Evolutionary conservation across 306 rosid species (phyloP).

Genomic region (Canavalia gladiata): DNA sequence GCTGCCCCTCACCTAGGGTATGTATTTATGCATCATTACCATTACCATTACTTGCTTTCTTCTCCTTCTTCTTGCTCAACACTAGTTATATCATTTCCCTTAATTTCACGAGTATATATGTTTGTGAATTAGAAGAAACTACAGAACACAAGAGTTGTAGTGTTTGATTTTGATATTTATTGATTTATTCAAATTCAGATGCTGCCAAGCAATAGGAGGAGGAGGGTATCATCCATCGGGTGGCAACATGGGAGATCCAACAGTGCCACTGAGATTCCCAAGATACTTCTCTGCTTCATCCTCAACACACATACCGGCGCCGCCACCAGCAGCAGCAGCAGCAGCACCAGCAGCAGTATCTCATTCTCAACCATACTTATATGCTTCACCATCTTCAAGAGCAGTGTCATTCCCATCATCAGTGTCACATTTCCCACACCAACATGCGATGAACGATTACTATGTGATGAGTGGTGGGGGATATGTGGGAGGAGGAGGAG

Average conservation of each 20-base stretch:
- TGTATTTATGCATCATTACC: slow-evolving; percentile 37
- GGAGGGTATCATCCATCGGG: slow-evolving; percentile 63
- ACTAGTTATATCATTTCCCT: neutral
- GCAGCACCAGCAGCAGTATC: neutral
- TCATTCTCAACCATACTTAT: slow-evolving; percentile 56
- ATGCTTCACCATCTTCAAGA: slow-evolving; percentile 67
- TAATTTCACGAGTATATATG: neutral
- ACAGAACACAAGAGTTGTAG: neutral
- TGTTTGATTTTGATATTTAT: slow-evolving; percentile 14
- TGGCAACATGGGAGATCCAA: slow-evolving; percentile 65
- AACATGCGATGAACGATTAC: slow-evolving; percentile 63
- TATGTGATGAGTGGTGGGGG: slow-evolving; percentile 61
- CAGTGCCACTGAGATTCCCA: slow-evolving; percentile 74
- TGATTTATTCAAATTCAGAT: slow-evolving; percentile 50
- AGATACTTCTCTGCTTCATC: slow-evolving; percentile 80
- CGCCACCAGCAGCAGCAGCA: slow-evolving; percentile 23
- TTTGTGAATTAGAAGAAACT: neutral
- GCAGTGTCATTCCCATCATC: slow-evolving; percentile 57
- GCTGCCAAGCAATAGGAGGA: slow-evolving; percentile 72
- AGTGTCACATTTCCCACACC: slow-evolving; percentile 59
- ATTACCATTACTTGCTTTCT: neutral
- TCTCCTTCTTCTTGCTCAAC: neutral
- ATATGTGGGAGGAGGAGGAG: slow-evolving; percentile 1
- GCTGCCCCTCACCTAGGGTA: slow-evolving; percentile 83
- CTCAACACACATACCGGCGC: slow-evolving; percentile 56